Evolutionary conservation across 371 early-diverging fungal genomes (phyloP), one percentile per base, ranked within the genome.

Genomic region (Mortierella sp.): DNA sequence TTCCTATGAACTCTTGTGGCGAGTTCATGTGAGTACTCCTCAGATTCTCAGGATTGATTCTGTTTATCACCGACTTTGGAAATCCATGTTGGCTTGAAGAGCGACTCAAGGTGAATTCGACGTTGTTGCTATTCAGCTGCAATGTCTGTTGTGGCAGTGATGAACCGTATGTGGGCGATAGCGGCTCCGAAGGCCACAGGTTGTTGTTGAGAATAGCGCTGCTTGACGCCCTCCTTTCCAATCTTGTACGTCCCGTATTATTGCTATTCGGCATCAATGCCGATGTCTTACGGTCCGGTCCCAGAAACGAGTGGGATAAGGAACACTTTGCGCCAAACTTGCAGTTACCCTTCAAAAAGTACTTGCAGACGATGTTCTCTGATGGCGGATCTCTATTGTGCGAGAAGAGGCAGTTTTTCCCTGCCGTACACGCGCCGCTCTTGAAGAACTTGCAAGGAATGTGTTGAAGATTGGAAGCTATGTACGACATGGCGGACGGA

Each of bases 401-500:
- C 27, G 92, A 92, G 69, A 93, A 93, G 61, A 85, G 83, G 67
- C 93, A 93, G 61, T 89, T 88, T 68, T 86, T 83, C 39, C 93
- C 93, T 16, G 91, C 92, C 3, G 91, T 89, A 71, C 93, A 93
- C 46, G 87, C 87, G 30, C 92, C 92, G 46, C 87, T 86, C 67
- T 86, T 89, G 81, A 86, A 92, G 78, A 93, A 93, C 81, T 92
- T 93, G 85, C 93, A 93, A 16, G 93, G 93, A 49, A 93, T 87
- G 68, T 93, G 92, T 43, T 84, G 81, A 27, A 89, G 64, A 31
- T 82, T 82, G 57, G 82, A 65, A 16, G 63, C 73, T 71, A 56
- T 18, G 23, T 27, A 28, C 19, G 24, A 34, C 34, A 10, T 7
- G 10, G 34, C 9, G 9, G 19, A 53, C 14, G 27, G 21, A 54